Evolutionary conservation across 129 eudicot species (phyloP), one percentile per base, ranked within the genome.

Genomic region (Lonicera japonica): DNA sequence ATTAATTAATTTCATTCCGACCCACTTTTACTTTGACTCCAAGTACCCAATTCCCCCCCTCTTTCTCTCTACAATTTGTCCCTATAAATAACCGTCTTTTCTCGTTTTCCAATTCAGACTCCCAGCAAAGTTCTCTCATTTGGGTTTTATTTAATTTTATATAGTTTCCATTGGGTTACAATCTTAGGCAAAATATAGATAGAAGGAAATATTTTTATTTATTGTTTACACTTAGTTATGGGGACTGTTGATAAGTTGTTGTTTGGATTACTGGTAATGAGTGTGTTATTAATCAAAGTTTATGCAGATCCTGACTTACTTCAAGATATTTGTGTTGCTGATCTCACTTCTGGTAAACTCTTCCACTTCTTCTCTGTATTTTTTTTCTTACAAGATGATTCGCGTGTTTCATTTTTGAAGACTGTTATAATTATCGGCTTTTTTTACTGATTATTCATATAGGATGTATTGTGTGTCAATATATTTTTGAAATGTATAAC

Each of bases 281-380:
- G 11, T 9, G 19, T 52, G 15, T 19, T 70, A 29, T 39, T 65
- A 0, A 17, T 68, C 81, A 23, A 45, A 5, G 70, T 66, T 7
- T 69, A 63, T 51, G 89, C 78, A 11, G 85, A 85, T 67, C 82
- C 85, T 20, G 94, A 85, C 46, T 29, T 66, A 80, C 94, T 81
- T 70, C 94, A 85, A 72, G 92, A 85, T 65, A 62, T 81, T 18
- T 85, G 92, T 65, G 92, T 85, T 40, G 92, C 92, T 25, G 92
- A 85, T 85, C 80, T 69, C 60, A 21, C 82, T 22, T 80, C 92
- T 47, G 82, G 92, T 84, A 80, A n/a, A n/a, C n/a, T n/a, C 25
- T 50, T 65, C 16, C 15, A 4, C n/a, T 0, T 29, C 8, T 15
- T 21, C 29, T 54, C 34, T 2, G 23, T 46, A 1, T 29, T 29